Evolutionary conservation across 1,284 basidiomycete species (phyloP).

Genomic region (Tylopilus orsonianus): DNA sequence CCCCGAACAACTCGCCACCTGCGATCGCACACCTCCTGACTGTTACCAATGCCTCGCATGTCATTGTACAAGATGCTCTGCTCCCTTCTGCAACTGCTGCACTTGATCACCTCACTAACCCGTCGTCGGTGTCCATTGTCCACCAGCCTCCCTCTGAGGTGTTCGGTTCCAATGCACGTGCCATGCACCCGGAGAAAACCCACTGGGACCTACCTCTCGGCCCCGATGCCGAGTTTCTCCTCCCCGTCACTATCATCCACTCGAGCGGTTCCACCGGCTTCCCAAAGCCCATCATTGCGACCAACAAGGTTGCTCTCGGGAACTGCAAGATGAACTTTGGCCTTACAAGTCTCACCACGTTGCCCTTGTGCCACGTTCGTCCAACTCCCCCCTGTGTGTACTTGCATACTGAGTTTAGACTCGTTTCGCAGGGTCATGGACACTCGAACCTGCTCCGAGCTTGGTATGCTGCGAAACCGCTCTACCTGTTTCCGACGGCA

Average conservation of each 20-base stretch:
- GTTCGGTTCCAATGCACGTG: conserved; percentile 24
- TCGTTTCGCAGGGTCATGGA: conserved; percentile 16
- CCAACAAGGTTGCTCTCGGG: conserved; percentile 40
- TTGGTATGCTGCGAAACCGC: conserved; percentile 42
- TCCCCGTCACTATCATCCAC: conserved; percentile 57
- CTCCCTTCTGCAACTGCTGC: conserved; percentile 18
- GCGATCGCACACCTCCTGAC: no score
- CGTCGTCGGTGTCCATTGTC: no score
- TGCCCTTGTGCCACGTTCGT: conserved; percentile 47
- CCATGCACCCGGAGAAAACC: conserved; percentile 35
- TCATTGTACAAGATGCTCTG: conserved; percentile 33
- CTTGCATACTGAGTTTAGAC: conserved; percentile 2
- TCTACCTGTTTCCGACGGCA: conserved; percentile 49
- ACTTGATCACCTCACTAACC: conserved; percentile 15
- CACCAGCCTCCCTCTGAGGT: no score
- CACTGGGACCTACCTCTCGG: conserved; percentile 38
- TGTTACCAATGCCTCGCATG: conserved; percentile 43
- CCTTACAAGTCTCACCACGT: conserved; percentile 43
- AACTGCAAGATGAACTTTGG: conserved; percentile 42
- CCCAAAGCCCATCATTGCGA: conserved; percentile 45
- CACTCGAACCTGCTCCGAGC: conserved; percentile 32
- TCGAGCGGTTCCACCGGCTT: conserved; percentile 54
- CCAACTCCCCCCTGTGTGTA: not conserved
- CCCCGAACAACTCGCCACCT: conserved; percentile 55
- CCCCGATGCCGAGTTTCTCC: conserved; percentile 43